Conservation (phyloP, 164 flowering plant species). For the Warburgia ugandensis region DNA sequence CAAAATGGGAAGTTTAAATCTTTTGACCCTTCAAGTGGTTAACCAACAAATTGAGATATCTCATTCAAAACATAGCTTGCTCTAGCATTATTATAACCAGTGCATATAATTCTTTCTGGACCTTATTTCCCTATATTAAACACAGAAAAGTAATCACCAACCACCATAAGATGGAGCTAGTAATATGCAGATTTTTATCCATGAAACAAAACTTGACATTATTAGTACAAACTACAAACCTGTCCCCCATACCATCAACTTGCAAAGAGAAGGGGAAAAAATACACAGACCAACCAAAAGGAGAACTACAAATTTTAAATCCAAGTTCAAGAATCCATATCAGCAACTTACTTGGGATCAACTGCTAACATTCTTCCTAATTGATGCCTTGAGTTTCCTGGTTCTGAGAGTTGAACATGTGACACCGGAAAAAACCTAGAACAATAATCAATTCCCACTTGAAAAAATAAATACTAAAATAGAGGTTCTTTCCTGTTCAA, state of each 20-base stretch:
- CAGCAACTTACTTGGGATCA: constrained; percentile 54
- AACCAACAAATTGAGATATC: too few relatives aligned
- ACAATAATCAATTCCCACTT: constrained; percentile 6
- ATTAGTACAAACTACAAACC: neutral
- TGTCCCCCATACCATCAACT: too few relatives aligned
- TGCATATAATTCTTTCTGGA: too few relatives aligned
- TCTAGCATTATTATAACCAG: too few relatives aligned
- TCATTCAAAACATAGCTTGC: too few relatives aligned
- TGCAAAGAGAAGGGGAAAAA: too few relatives aligned
- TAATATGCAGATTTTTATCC: neutral
- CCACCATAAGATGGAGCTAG: too few relatives aligned
- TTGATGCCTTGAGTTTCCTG: constrained; percentile 80
- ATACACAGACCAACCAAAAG: neutral
- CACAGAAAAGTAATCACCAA: too few relatives aligned
- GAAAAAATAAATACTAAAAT: neutral
- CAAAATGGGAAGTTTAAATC: too few relatives aligned
- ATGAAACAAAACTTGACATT: neutral
- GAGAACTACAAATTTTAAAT: neutral
- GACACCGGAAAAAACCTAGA: constrained; percentile 71
- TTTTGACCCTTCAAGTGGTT: too few relatives aligned
- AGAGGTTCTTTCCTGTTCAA: neutral
- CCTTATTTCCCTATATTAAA: too few relatives aligned
- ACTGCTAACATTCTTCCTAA: constrained; percentile 83
- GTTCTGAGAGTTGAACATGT: constrained; percentile 66
- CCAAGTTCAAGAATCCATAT: neutral